Conservation (phyloP, 2,329 filamentous ascomycete species). For the Pseudogymnoascus verrucosus region DNA sequence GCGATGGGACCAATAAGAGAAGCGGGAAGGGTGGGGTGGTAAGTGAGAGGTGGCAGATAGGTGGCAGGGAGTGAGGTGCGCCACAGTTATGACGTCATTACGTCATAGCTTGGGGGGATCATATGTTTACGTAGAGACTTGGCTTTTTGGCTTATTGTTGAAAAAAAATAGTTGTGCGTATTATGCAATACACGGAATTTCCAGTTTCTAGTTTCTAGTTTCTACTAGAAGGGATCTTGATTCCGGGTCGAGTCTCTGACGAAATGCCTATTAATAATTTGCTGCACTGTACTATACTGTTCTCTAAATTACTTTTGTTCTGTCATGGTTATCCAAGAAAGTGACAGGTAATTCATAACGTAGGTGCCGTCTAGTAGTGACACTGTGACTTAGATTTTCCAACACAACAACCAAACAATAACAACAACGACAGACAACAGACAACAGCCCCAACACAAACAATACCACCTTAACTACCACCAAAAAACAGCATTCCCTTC, state of each 20-base stretch:
- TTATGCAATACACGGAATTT: background rate
- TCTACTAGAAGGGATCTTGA: background rate
- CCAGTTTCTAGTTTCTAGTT: background rate
- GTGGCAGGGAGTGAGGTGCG: background rate
- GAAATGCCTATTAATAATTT: background rate
- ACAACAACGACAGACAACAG: background rate
- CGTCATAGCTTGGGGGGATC: background rate
- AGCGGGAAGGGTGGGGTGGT: background rate
- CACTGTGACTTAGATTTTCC: background rate
- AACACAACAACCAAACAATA: background rate
- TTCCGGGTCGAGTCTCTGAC: background rate
- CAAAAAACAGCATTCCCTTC: background rate
- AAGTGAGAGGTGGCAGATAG: background rate
- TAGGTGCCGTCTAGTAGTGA: background rate
- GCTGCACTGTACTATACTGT: background rate
- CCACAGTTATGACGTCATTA: constrained; percentile 1
- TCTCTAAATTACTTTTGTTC: background rate
- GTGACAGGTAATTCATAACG: background rate
- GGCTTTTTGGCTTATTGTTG: no score
- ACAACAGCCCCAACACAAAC: background rate
- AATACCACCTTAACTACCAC: background rate
- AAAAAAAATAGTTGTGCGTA: background rate
- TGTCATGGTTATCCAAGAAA: background rate
- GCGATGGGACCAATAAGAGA: background rate
- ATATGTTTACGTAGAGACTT: background rate